phyloP scores from a whole-genome alignment of 2,329 filamentous ascomycete genomes.

The Aspergillus luchuensis region DNA sequence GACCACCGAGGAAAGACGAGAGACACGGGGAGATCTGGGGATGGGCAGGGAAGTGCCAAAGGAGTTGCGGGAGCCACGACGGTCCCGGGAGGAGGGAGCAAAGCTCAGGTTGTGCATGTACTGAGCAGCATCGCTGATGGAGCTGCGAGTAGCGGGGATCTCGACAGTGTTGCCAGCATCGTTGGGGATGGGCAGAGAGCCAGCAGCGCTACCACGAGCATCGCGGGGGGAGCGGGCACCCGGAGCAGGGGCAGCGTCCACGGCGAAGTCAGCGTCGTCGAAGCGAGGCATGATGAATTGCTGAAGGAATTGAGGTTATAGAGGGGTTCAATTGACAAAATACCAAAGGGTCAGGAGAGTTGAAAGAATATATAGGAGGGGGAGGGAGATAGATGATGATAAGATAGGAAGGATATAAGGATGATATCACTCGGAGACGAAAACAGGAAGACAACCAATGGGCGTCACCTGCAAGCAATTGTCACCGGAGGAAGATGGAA shows the following conservation, averaged over 20 bases:
- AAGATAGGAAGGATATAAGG: slow-evolving; percentile 8
- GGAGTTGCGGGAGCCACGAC: slow-evolving; percentile 72
- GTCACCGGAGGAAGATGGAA: slow-evolving; percentile 5
- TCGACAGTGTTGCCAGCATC: slow-evolving; percentile 61
- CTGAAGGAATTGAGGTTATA: background rate
- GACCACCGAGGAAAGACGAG: slow-evolving; percentile 65
- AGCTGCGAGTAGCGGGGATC: slow-evolving; percentile 68
- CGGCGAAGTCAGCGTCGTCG: slow-evolving; percentile 59
- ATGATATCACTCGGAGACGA: slow-evolving; percentile 22
- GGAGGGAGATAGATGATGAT: background rate
- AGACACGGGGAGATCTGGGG: slow-evolving; percentile 68
- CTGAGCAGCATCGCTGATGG: slow-evolving; percentile 66
- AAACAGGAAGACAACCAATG: background rate
- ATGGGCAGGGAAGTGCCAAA: slow-evolving; percentile 74
- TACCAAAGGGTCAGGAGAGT: background rate
- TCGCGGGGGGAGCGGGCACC: slow-evolving; percentile 30
- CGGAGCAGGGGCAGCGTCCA: slow-evolving; percentile 35
- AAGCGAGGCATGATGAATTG: slow-evolving; percentile 59
- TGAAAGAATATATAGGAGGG: slow-evolving; percentile 3
- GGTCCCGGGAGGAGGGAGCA: slow-evolving; percentile 67
- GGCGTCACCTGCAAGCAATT: background rate
- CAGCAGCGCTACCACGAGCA: slow-evolving; percentile 25
- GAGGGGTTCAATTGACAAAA: background rate
- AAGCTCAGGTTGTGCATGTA: slow-evolving; percentile 75
- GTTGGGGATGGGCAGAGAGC: slow-evolving; percentile 46